Base-by-base conservation (phyloP, 139 green algal species). In the Picochlorum sp. region DNA sequence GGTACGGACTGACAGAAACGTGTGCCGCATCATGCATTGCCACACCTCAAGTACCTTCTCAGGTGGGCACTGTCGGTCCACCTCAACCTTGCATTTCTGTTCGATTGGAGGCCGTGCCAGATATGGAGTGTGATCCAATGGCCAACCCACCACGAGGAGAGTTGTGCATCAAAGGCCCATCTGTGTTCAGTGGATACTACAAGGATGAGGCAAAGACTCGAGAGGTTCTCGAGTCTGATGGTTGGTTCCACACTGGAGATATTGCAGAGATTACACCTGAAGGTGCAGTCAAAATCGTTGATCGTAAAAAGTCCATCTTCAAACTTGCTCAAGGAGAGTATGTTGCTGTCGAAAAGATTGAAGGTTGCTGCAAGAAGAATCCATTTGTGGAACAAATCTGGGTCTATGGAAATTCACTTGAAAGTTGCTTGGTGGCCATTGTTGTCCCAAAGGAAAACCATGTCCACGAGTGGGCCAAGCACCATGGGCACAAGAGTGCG, bases 261-360 rank as follows among this genome's bases (percentile, higher is more conserved):
- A 87, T 98, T 21, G 92, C 79, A 3, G 76, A 87, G 62, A 75
- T 97, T 49, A 83, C 75, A 11, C 62, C 76, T 3, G 49, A 74
- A 5, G 90, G 92, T 14, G 78, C 75, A 1, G 78, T 98, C 55
- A 86, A 86, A 65, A 95, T 98, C 66, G 83, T 97, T 34, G 92
- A 98, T 78, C 81, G 90, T 68, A 96, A 96, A 78, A 98, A 98
- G 82, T 97, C 98, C 86, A 98, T 98, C 79, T 98, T 98, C 87
- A 98, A 98, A 86, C 87, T 98, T 20, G 77, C 75, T 11, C 90
- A 97, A 75, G 86, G 81, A 76, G 92, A 98, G 83, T 98, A 98
- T 67, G 79, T 98, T 18, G 88, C 92, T 0, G 91, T 95, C 41
- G 92, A 98, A 85, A 94, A 95, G 78, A 62, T 98, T 28, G 92